phyloP scores from a whole-genome alignment of 148 eudicot genomes.

The Polygonum aviculare region DNA sequence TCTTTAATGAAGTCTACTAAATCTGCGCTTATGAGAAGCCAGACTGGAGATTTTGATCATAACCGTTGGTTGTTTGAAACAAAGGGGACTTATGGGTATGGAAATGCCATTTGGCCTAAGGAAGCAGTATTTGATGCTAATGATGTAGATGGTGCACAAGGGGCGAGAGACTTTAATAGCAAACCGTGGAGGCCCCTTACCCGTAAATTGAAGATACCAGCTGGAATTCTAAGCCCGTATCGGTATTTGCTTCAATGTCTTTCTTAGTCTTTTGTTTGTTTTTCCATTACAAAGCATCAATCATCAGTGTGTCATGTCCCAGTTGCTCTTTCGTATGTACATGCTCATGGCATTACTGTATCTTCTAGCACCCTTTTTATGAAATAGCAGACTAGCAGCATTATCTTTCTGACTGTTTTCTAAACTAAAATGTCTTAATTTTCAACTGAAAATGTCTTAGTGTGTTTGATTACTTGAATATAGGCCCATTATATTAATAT shows the following conservation, averaged over 20 bases:
- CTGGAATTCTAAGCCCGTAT: conserved; percentile 81
- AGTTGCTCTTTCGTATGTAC: neutral
- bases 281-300: neutral
- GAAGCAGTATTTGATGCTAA: conserved; percentile 50
- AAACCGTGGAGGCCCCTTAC: conserved; percentile 96
- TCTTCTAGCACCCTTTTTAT: neutral
- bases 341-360: neutral
- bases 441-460: neutral
- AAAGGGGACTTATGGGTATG: conserved; percentile 84
- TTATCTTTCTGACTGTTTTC: neutral
- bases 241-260: conserved; percentile 29
- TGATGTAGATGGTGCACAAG: conserved; percentile 30
- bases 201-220: conserved; percentile 71
- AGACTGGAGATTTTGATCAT: conserved; percentile 83
- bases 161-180: conserved; percentile 49
- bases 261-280: neutral
- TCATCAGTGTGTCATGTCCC: neutral
- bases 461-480: neutral
- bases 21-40: conserved; percentile 64
- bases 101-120: conserved; percentile 92
- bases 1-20: conserved; percentile 71
- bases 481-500: conserved; percentile 60
- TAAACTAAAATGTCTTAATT: neutral
- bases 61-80: conserved; percentile 82
- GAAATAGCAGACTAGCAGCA: neutral